Conservation (phyloP, 148 eudicot genomes). For the Fagopyrum tataricum region DNA sequence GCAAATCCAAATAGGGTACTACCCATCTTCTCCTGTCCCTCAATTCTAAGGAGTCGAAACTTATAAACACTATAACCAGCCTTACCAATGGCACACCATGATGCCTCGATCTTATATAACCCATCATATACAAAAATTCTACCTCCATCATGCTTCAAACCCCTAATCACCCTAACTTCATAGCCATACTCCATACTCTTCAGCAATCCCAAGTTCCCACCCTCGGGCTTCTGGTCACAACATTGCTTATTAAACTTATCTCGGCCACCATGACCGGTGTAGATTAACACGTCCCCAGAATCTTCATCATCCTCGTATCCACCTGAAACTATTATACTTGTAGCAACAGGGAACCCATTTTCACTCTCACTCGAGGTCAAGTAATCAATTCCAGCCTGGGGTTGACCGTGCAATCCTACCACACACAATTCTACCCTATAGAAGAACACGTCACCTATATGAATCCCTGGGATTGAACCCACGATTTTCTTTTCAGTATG, state of each 20-base stretch:
- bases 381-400: constrained; percentile 89
- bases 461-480: constrained; percentile 74
- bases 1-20: constrained; percentile 60
- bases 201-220: constrained; percentile 75
- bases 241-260: constrained; percentile 50
- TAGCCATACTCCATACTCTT: constrained; percentile 87
- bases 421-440: constrained; percentile 85
- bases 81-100: constrained; percentile 85
- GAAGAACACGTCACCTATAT: constrained; percentile 74
- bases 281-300: constrained; percentile 63
- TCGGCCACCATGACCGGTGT: constrained; percentile 91
- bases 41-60: constrained; percentile 60
- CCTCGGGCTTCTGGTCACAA: constrained; percentile 64
- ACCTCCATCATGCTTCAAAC: constrained; percentile 57
- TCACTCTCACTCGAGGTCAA: constrained; percentile 60
- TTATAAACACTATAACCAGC: constrained; percentile 94
- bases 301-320: constrained; percentile 95
- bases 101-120: constrained; percentile 52
- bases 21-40: constrained; percentile 84
- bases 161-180: constrained; percentile 89
- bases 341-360: constrained; percentile 87
- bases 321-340: constrained; percentile 80
- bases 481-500: constrained; percentile 75
- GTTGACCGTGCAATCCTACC: constrained; percentile 75
- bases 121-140: constrained; percentile 96